These are phyloP conservation scores for Hemileccinum rubropunctum DNA, from an alignment of 768 basidiomycete species.

Conservation along the genomic window DNA sequence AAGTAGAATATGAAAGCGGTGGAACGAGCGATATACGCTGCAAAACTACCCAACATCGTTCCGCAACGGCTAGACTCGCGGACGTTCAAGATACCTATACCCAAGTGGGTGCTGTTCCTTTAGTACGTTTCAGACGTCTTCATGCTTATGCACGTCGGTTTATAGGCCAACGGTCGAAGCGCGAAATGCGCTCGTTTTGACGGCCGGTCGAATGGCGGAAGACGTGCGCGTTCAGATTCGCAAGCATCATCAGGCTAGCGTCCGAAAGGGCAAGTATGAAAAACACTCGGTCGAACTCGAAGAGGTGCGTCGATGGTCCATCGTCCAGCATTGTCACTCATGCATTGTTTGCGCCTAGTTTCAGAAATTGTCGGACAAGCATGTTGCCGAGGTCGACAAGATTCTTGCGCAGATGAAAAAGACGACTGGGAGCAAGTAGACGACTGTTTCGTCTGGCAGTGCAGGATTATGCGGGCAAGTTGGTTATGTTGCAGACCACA, in stretches of 20 bases:
- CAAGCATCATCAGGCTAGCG: constrained; percentile 59
- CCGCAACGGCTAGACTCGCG: constrained; percentile 69
- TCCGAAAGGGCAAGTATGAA: constrained; percentile 67
- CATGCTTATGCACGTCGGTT: not conserved
- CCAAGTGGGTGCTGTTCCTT: constrained; percentile 50
- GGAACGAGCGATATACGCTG: constrained; percentile 73
- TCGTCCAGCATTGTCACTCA: not conserved
- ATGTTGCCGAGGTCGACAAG: constrained; percentile 64
- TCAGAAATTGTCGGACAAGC: constrained; percentile 65
- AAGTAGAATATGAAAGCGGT: constrained; percentile 73
- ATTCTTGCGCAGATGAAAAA: constrained; percentile 64
- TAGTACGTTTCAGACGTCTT: not conserved
- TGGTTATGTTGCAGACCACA: no score
- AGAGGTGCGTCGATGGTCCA: constrained; percentile 46
- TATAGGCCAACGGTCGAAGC: constrained; percentile 76
- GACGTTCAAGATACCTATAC: constrained; percentile 77
- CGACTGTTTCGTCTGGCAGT: no score
- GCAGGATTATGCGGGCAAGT: no score
- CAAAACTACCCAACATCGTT: constrained; percentile 66
- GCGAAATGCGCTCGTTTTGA: constrained; percentile 50
- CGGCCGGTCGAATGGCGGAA: constrained; percentile 65
- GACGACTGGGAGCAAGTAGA: constrained; percentile 36
- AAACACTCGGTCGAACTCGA: constrained; percentile 71
- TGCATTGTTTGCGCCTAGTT: constrained; percentile 50
- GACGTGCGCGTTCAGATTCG: constrained; percentile 75